Evolutionary conservation across 371 early-diverging fungal genomes (phyloP).

Genomic region (Circinella umbellata): DNA sequence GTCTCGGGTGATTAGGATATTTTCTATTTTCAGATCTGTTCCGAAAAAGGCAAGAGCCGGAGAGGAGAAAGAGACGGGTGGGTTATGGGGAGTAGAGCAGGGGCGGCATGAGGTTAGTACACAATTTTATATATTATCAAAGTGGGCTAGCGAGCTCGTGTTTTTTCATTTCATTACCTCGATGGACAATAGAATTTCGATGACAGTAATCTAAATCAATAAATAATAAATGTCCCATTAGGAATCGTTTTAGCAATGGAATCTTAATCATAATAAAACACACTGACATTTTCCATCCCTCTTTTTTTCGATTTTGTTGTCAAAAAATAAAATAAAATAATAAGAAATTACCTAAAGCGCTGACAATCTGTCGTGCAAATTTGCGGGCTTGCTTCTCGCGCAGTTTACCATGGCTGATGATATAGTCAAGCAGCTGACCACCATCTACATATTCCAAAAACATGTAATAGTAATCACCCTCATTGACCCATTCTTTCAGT

Average conservation of each 20-base stretch:
- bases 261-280: neutral
- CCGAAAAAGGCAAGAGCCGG: constrained; percentile 71
- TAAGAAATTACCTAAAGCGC: constrained; percentile 63
- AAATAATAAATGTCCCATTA: too few species aligned
- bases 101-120: too few species aligned
- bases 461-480: constrained; percentile 81
- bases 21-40: constrained; percentile 93
- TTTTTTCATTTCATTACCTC: constrained; percentile 35
- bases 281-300: neutral
- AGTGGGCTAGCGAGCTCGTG: constrained; percentile 20
- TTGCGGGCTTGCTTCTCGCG: constrained; percentile 74
- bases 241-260: neutral
- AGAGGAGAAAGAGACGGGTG: neutral
- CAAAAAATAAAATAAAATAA: neutral
- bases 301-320: neutral
- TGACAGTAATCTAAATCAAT: constrained; percentile 56
- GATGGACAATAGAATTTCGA: constrained; percentile 74
- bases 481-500: constrained; percentile 77
- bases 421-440: constrained; percentile 78
- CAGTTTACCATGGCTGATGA: constrained; percentile 70
- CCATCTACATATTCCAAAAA: constrained; percentile 87
- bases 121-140: neutral
- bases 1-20: constrained; percentile 71
- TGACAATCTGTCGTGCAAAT: constrained; percentile 83
- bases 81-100: too few species aligned